Evolutionary conservation across 2,329 filamentous ascomycete genomes (phyloP).

Genomic region (Neopestalotiopsis sp.): DNA sequence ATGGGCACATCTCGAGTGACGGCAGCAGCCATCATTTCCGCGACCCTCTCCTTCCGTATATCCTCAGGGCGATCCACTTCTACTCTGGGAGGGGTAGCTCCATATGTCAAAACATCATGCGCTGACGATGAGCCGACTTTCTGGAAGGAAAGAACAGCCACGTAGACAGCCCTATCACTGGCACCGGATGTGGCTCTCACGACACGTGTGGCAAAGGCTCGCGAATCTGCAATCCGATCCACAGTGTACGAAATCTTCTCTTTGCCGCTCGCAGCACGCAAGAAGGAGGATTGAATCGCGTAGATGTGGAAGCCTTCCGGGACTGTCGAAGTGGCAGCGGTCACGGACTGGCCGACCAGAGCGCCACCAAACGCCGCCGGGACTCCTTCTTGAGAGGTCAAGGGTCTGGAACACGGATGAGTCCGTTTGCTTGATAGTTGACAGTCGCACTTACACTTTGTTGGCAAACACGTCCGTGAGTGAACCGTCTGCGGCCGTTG

Average conservation of each 20-base stretch:
- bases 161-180: constrained; percentile 15
- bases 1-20: constrained; percentile 1
- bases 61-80: neutral
- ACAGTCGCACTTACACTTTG: neutral
- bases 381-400: neutral
- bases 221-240: constrained; percentile 20
- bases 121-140: neutral
- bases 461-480: neutral
- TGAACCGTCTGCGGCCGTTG: neutral
- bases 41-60: neutral
- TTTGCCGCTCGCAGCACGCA: neutral
- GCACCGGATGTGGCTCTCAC: constrained; percentile 20
- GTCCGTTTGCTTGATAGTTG: neutral
- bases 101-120: neutral
- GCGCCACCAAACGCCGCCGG: neutral
- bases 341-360: neutral
- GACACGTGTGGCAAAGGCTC: constrained; percentile 21
- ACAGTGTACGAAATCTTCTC: constrained; percentile 18
- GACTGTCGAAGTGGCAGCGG: neutral
- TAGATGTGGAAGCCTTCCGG: neutral
- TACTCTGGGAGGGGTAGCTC: neutral
- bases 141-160: constrained; percentile 22
- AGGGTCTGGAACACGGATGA: neutral
- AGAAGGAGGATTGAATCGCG: neutral
- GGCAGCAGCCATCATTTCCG: neutral